phyloP scores from a whole-genome alignment of 1,139 yeast species.

The Cylindricascospora bacillispora region DNA sequence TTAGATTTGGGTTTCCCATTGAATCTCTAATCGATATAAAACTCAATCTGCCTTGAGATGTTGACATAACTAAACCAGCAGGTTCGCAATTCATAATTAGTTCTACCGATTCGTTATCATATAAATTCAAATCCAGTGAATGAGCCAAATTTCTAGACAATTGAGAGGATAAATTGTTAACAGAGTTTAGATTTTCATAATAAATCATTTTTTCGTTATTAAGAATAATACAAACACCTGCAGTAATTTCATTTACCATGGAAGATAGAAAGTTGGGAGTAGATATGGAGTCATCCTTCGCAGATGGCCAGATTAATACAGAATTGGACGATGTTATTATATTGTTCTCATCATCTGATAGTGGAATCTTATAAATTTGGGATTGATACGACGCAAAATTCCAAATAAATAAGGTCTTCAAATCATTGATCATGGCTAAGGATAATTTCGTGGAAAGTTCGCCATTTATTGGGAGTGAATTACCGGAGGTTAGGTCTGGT shows the following conservation, averaged over 20 bases:
- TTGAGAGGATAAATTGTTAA: conserved; percentile 27
- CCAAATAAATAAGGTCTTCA: conserved; percentile 53
- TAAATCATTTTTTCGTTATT: conserved; percentile 38
- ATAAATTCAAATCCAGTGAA: conserved; percentile 27
- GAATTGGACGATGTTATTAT: conserved; percentile 40
- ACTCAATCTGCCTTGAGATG: conserved; percentile 56
- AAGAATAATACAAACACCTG: conserved; percentile 19
- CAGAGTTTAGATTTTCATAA: conserved; percentile 29
- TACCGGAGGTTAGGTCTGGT: neutral
- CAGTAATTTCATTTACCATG: conserved; percentile 1
- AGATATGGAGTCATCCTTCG: conserved; percentile 32
- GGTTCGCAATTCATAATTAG: conserved; percentile 56
- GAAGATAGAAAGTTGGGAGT: conserved; percentile 1
- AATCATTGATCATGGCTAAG: conserved; percentile 43
- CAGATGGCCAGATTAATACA: conserved; percentile 51
- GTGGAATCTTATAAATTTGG: conserved; percentile 34
- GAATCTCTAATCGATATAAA: conserved; percentile 55
- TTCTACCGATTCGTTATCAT: conserved; percentile 44
- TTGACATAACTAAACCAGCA: conserved; percentile 59
- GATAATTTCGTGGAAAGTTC: conserved; percentile 41
- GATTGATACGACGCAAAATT: conserved; percentile 56
- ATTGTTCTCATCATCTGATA: conserved; percentile 18
- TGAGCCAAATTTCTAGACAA: conserved; percentile 23
- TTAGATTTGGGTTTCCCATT: conserved; percentile 47
- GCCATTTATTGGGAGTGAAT: conserved; percentile 29